These are phyloP conservation scores for Moelleriella libera DNA, from an alignment of 2,329 filamentous ascomycete genomes.

Conservation along the genomic window DNA sequence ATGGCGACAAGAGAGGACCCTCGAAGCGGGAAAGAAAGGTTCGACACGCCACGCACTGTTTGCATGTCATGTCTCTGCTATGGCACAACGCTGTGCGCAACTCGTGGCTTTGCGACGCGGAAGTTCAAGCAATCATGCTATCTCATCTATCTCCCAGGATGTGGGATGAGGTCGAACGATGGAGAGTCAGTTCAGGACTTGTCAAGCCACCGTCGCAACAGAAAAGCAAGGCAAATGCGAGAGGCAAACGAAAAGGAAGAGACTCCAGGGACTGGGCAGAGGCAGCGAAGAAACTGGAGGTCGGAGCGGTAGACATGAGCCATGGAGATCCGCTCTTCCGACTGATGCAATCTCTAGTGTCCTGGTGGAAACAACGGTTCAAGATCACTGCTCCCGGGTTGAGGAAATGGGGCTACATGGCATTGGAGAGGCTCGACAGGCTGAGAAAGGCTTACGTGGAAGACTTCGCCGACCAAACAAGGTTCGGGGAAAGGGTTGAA, in stretches of 20 bases:
- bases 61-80: constrained; percentile 77
- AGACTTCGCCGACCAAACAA: constrained; percentile 43
- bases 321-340: constrained; percentile 68
- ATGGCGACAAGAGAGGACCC: constrained; percentile 64
- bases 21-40: constrained; percentile 74
- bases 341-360: constrained; percentile 60
- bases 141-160: constrained; percentile 56
- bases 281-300: constrained; percentile 54
- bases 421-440: constrained; percentile 59
- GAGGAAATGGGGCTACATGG: constrained; percentile 81
- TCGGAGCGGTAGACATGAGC: constrained; percentile 61
- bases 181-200: constrained; percentile 55
- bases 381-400: constrained; percentile 62
- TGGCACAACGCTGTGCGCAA: constrained; percentile 86
- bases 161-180: constrained; percentile 60
- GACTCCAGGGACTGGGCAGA: constrained; percentile 50
- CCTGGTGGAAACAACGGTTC: constrained; percentile 84
- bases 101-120: constrained; percentile 64
- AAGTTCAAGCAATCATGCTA: constrained; percentile 62
- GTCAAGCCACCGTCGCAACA: constrained; percentile 20
- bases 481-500: constrained; percentile 66
- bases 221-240: constrained; percentile 12
- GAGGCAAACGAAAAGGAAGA: constrained; percentile 17
- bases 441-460: constrained; percentile 57
- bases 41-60: constrained; percentile 65